phyloP scores from a whole-genome alignment of 140 eudicot species.

The Cichorium intybus region DNA sequence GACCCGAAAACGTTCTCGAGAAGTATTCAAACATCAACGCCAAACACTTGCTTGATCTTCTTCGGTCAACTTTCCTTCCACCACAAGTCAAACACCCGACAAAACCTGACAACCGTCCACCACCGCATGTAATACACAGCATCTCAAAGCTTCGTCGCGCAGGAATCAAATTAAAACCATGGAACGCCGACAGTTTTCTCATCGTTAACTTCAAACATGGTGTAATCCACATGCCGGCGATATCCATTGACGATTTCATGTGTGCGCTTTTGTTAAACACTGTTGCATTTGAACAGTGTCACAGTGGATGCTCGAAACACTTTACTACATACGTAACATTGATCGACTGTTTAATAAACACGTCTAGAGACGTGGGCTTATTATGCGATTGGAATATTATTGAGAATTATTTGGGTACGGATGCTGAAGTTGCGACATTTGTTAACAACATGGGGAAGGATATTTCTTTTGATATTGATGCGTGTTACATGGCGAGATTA shows the following conservation, averaged over 20 bases:
- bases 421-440: conserved; percentile 61
- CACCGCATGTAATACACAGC: conserved; percentile 48
- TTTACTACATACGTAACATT: conserved; percentile 70
- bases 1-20: conserved; percentile 34
- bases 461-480: conserved; percentile 47
- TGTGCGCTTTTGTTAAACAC: conserved; percentile 59
- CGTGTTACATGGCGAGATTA: conserved; percentile 53
- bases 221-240: conserved; percentile 53
- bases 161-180: conserved; percentile 52
- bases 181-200: conserved; percentile 52
- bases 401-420: conserved; percentile 79
- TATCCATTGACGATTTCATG: conserved; percentile 75
- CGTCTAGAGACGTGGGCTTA: conserved; percentile 51
- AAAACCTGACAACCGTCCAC: conserved; percentile 15
- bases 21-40: conserved; percentile 34
- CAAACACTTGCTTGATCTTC: conserved; percentile 67
- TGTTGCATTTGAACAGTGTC: conserved; percentile 90
- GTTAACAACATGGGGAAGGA: conserved; percentile 81
- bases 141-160: conserved; percentile 70
- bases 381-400: conserved; percentile 59
- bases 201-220: conserved; percentile 47
- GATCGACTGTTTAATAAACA: conserved; percentile 66
- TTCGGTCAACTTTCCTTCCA: conserved; percentile 58
- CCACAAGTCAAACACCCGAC: conserved; percentile 10
- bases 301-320: conserved; percentile 51